Evolutionary conservation across 768 basidiomycete genomes (phyloP).

Genomic region (Tricholomella constricta): DNA sequence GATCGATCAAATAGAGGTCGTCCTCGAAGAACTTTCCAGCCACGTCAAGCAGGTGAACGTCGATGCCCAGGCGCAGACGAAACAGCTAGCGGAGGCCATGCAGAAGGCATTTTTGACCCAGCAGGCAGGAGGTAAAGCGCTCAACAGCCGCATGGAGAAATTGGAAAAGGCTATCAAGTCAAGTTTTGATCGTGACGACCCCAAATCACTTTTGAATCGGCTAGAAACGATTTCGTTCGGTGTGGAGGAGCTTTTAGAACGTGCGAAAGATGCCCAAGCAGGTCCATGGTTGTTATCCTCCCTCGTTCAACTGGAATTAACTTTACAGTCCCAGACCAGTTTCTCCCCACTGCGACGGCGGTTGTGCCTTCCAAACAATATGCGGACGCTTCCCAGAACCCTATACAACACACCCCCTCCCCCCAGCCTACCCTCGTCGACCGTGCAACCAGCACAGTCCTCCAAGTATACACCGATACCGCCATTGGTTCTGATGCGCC

Average conservation of each 20-base stretch:
- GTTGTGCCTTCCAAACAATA: background rate
- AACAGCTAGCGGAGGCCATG: constrained; percentile 10
- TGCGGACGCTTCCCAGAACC: background rate
- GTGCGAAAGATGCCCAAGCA: constrained; percentile 23
- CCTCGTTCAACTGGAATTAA: background rate
- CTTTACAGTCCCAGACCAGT: background rate
- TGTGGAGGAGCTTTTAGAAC: constrained; percentile 23
- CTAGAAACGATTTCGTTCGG: constrained; percentile 22
- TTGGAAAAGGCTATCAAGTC: constrained; percentile 20
- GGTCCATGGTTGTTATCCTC: constrained; percentile 4
- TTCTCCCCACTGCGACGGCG: background rate
- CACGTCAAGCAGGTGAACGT: constrained; percentile 12
- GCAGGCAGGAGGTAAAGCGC: background rate
- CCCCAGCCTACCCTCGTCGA: background rate
- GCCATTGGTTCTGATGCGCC: background rate
- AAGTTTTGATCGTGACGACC: constrained; percentile 12
- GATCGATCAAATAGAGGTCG: constrained; percentile 11
- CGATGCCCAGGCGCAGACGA: constrained; percentile 11
- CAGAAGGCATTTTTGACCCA: constrained; percentile 13
- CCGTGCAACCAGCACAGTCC: background rate
- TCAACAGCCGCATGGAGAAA: constrained; percentile 14
- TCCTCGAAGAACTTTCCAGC: constrained; percentile 4
- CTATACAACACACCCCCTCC: background rate
- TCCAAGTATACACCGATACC: constrained; percentile 1
- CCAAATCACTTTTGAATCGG: constrained; percentile 13